Evolutionary conservation across 1,284 basidiomycete genomes (phyloP).

Genomic region (Pterulicium gracile): DNA sequence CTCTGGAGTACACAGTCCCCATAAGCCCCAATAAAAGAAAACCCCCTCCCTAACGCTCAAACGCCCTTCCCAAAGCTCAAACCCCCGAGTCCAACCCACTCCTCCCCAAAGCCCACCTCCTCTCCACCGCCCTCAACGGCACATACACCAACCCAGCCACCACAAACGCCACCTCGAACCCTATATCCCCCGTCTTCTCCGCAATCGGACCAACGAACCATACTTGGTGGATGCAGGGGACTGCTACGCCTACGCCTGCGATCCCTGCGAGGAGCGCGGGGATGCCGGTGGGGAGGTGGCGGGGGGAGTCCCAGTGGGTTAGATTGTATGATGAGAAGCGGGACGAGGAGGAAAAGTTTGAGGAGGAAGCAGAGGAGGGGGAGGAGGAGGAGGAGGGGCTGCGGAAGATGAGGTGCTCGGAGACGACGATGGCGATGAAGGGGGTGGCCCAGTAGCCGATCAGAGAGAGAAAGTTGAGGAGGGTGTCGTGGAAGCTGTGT

Average conservation of each 20-base stretch:
- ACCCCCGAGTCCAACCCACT: too few relatives aligned
- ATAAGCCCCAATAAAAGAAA: too few relatives aligned
- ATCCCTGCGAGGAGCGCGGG: constrained; percentile 46
- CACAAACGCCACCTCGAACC: constrained; percentile 67
- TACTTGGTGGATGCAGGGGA: constrained; percentile 61
- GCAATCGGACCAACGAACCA: constrained; percentile 71
- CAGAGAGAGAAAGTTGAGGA: constrained; percentile 61
- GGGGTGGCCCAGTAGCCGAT: constrained; percentile 64
- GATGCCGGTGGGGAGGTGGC: constrained; percentile 47
- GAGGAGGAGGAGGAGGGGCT: too few relatives aligned
- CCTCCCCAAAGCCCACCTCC: too few relatives aligned
- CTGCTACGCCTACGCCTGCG: constrained; percentile 42
- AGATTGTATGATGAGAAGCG: constrained; percentile 30
- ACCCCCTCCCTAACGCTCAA: too few relatives aligned
- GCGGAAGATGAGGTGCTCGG: constrained; percentile 59
- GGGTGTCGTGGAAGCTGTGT: constrained; percentile 52
- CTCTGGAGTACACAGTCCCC: too few relatives aligned
- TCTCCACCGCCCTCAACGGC: too few relatives aligned
- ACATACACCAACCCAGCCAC: too few relatives aligned
- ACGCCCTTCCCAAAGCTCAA: too few relatives aligned
- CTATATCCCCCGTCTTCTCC: constrained; percentile 60
- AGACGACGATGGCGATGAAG: constrained; percentile 46
- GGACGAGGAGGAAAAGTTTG: background rate
- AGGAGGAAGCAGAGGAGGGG: background rate
- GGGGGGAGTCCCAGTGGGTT: constrained; percentile 41